Conservation (phyloP, 75 land plant species). For the Pseudotsuga menziesii region DNA sequence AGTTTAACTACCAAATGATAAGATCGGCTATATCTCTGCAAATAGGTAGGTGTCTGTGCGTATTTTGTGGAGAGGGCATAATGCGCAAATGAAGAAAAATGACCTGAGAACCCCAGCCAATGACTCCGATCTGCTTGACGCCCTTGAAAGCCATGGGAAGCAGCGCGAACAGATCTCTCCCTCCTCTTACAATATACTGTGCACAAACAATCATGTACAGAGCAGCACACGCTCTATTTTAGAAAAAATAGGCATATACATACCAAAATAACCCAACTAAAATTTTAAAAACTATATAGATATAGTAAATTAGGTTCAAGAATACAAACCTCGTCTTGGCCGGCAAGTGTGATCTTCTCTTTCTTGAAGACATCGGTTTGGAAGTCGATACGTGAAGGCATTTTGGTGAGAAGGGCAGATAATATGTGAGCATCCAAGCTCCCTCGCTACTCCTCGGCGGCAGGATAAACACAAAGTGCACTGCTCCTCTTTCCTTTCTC, state of each 20-base stretch:
- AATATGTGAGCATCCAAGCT: no score
- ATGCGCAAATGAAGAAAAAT: background rate
- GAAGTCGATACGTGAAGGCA: constrained; percentile 10
- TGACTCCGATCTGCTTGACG: constrained; percentile 44
- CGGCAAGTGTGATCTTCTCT: constrained; percentile 43
- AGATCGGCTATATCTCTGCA: no score
- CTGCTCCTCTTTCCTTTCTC: no score
- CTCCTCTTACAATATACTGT: constrained; percentile 82
- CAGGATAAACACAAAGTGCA: no score
- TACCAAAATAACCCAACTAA: constrained; percentile 8
- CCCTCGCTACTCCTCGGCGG: no score
- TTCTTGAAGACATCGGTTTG: constrained; percentile 34
- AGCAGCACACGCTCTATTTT: no score
- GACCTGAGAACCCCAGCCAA: constrained; percentile 53
- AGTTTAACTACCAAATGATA: no score
- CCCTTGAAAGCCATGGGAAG: constrained; percentile 44
- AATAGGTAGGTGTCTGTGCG: no score
- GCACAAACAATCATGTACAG: no score
- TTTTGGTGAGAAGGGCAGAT: no score
- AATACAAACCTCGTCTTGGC: constrained; percentile 48
- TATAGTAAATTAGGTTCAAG: background rate
- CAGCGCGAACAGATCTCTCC: constrained; percentile 34
- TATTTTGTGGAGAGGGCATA: background rate
- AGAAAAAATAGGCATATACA: background rate
- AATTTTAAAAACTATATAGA: background rate